These are phyloP conservation scores for Lachnellula arida DNA, from an alignment of 2,329 filamentous ascomycete species.

Conservation along the genomic window DNA sequence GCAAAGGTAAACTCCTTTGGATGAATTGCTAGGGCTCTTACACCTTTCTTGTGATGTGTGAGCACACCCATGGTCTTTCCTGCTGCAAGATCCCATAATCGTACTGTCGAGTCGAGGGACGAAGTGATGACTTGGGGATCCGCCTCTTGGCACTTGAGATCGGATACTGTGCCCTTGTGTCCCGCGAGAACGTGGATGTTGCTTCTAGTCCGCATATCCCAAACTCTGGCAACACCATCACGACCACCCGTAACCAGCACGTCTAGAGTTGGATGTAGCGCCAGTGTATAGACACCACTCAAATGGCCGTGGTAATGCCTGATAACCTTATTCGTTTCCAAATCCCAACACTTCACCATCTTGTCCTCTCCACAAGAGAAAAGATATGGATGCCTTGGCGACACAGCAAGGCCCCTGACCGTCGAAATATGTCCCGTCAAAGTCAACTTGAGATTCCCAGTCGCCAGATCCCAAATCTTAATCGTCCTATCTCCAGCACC, in stretches of 20 bases:
- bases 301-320: conserved; percentile 96
- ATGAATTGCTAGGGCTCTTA: conserved; percentile 77
- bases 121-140: conserved; percentile 93
- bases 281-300: conserved; percentile 89
- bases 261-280: conserved; percentile 91
- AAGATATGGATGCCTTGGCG: conserved; percentile 88
- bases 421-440: conserved; percentile 93
- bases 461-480: conserved; percentile 97
- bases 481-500: conserved; percentile 94
- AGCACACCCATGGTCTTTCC: conserved; percentile 94
- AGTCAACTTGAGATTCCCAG: conserved; percentile 77
- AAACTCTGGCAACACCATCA: conserved; percentile 90
- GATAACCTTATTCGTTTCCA: conserved; percentile 99
- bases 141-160: conserved; percentile 88
- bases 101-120: conserved; percentile 87
- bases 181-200: conserved; percentile 92
- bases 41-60: conserved; percentile 98
- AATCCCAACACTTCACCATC: conserved; percentile 99
- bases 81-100: conserved; percentile 92
- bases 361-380: conserved; percentile 99
- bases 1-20: conserved; percentile 96
- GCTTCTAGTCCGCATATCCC: conserved; percentile 96
- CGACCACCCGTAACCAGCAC: conserved; percentile 91
- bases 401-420: conserved; percentile 86
- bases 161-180: conserved; percentile 85